Base-by-base conservation (phyloP, 306 rosid species). In the Citrullus mucosospermus region DNA sequence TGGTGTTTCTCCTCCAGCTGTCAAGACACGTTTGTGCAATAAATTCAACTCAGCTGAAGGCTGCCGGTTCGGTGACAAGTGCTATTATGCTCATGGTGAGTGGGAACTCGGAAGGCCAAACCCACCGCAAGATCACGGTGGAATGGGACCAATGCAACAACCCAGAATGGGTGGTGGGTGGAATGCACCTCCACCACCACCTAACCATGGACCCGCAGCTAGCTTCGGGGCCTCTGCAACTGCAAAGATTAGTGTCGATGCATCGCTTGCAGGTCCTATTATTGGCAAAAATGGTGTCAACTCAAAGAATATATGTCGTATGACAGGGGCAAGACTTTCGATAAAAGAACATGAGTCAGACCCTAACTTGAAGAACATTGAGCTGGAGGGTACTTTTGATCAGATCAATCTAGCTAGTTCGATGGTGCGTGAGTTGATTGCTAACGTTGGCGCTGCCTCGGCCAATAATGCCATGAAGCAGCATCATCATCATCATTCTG, bases 101-200 rank as follows among this genome's bases (percentile, higher is more conserved):
- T 89, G 93, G 96, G 96, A 89, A 85, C 89, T 93, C 44, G 96
- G 96, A 80, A 91, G 88, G 84, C 93, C 95, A 46, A 78, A 89
- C 6, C 79, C 55, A 58, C 88, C 93, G 54, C 80, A 86, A 76
- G 93, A 91, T 73, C 84, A 87, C 50, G 91, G 90, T 50, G 71
- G 77, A 12, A 66, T 85, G 78, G 90, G 93, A 48, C 90, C 81
- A 46, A 77, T 83, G 62, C 83, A 77, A 39, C 77, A 73, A 50
- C 85, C 87, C 78, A 83, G 96, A 80, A 78, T 81, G 76, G 88
- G 89, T 8, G 88, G 93, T 70, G 76, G 61, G 80, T 70, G 94
- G 78, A 44, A 72, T 56, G 89, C 85, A 63, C 86, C 88, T 9
- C 73, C 86, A 16, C 80, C 86, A 28, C 80, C 80, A 2, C 80